Percentiles rank a stretch among this genome's conserved stretches.
These are phyloP conservation scores for Wickerhamomyces canadensis DNA, from an alignment of 805 yeast genomes.

Conservation along the genomic window DNA sequence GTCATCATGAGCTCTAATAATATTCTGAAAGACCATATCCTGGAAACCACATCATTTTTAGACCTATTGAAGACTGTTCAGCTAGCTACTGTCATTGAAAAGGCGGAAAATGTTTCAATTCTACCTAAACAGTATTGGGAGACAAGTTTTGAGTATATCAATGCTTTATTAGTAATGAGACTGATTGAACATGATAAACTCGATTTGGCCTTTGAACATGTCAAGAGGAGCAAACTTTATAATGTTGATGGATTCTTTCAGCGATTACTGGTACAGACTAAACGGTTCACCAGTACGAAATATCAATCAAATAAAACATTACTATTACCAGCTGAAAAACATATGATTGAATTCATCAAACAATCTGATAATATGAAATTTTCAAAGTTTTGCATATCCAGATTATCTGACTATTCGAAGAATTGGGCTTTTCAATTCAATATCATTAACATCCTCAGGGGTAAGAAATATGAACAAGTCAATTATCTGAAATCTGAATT, in stretches of 20 bases:
- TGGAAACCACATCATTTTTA: slow-evolving; percentile 5
- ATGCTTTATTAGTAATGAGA: slow-evolving; percentile 8
- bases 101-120: slow-evolving; percentile 5
- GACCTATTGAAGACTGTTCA: slow-evolving; percentile 11
- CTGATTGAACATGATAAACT: slow-evolving; percentile 3
- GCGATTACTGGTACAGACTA: slow-evolving; percentile 3
- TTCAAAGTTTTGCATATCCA: background rate
- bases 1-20: slow-evolving; percentile 9
- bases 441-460: background rate
- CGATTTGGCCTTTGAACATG: slow-evolving; percentile 7
- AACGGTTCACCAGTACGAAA: background rate
- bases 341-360: background rate
- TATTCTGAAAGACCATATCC: slow-evolving; percentile 1
- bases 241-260: slow-evolving; percentile 12
- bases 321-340: slow-evolving; percentile 1
- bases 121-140: slow-evolving; percentile 12
- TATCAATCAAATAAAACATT: slow-evolving; percentile 2
- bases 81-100: slow-evolving; percentile 9
- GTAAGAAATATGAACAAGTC: background rate
- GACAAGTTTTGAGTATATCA: slow-evolving; percentile 13
- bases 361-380: background rate
- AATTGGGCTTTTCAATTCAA: background rate
- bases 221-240: slow-evolving; percentile 1
- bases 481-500: background rate
- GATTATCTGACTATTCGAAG: background rate